Base-by-base conservation (phyloP, 768 basidiomycete genomes). In the Exidia glandulosa region DNA sequence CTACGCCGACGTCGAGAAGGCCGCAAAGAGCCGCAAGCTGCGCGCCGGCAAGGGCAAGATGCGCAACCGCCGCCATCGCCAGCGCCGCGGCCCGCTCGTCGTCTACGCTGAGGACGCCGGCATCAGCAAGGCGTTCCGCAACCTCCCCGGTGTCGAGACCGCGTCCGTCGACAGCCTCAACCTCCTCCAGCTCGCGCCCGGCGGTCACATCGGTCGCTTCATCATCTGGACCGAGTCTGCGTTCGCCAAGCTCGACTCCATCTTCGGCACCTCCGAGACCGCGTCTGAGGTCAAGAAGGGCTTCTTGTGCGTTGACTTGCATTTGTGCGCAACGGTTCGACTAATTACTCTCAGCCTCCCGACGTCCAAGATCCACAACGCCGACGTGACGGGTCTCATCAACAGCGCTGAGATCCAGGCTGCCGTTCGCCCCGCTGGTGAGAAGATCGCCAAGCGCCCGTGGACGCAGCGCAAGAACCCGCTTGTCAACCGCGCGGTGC, bases 381-480 rank as follows among this genome's bases (percentile, higher is more conserved):
- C 94, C 58, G 95, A 99, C 68, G 86, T 98, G 67, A 94, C 95
- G 66, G 89, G 94, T 64, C 78, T 98, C 70, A 99, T 98, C 82
- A 95, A 97, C 84, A 93, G 90, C 73, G 86, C 88, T 63, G 96
- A 97, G 79, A 96, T 99, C 73, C 96, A 99, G 76, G 88, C 94
- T 50, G 88, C 96, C 69, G 83, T 96, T 68, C 92, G 95, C 69
- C 89, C 89, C 59, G 93, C 90, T 61, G 88, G 88, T 66, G 78
- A 84, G 63, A 88, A 90, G 75, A 71, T 77, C 63, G 86, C 88
- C 76, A 96, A 94, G 77, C 87, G 94, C 70, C 93, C 94, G 62
- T 94, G 90, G 90, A 90, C 93, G 64, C 94, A 97, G 79, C 94
- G 94, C 89, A 97, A 98, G 88, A 97, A 96, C 81, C 93, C 94